Evolutionary conservation across 257 asterid genomes (phyloP).

Genomic region (Forsythia viridissima): DNA sequence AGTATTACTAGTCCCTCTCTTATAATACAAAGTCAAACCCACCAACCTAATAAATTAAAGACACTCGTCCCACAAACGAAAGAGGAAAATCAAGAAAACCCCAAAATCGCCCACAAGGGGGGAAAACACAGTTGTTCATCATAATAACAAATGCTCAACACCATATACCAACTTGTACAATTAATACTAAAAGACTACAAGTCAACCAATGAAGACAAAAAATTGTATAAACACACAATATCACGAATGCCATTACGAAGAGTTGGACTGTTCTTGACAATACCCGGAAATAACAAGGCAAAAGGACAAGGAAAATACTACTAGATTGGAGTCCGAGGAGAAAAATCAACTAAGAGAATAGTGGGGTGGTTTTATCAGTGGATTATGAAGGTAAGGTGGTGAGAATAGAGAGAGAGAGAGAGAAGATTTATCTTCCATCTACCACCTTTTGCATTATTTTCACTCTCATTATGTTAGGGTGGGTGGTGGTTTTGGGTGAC

Average conservation of each 20-base stretch:
- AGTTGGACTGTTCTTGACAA: neutral
- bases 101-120: constrained; percentile 9
- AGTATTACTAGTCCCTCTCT: neutral
- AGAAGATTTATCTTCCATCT: constrained; percentile 81
- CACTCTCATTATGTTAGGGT: constrained; percentile 40
- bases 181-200: constrained; percentile 5
- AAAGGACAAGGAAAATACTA: neutral
- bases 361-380: constrained; percentile 13
- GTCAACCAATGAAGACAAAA: constrained; percentile 27
- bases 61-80: neutral
- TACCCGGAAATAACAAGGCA: constrained; percentile 11
- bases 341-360: neutral
- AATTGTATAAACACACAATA: constrained; percentile 1
- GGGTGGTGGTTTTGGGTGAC: constrained; percentile 23
- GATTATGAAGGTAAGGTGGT: constrained; percentile 44
- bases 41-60: too few species aligned
- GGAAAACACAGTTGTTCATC: constrained; percentile 14
- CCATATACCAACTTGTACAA: constrained; percentile 17
- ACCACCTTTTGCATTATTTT: constrained; percentile 87
- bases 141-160: constrained; percentile 10
- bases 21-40: too few species aligned
- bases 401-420: constrained; percentile 18
- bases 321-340: constrained; percentile 40
- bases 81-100: constrained; percentile 16
- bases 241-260: neutral